phyloP scores from a whole-genome alignment of 2,329 filamentous ascomycete genomes.

The Daldinia eschscholtzii region DNA sequence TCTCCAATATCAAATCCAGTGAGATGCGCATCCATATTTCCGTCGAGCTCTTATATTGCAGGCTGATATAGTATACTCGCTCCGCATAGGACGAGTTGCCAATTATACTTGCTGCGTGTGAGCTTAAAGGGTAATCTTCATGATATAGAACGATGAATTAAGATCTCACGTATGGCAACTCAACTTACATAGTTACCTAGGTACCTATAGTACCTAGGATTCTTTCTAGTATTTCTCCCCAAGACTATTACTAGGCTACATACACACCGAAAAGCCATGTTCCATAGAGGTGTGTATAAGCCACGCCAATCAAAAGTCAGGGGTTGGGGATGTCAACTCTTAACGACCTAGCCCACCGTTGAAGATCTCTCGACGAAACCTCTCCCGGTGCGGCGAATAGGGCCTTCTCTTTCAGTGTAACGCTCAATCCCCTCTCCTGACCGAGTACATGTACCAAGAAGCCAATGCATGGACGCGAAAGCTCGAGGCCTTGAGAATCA shows the following conservation, averaged over 20 bases:
- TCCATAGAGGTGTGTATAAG: slow-evolving; percentile 34
- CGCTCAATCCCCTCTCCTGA: slow-evolving; percentile 33
- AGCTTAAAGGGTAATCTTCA: background rate
- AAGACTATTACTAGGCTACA: slow-evolving; percentile 16
- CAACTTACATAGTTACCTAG: background rate
- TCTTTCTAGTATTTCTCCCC: slow-evolving; percentile 8
- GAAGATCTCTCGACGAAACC: slow-evolving; percentile 36
- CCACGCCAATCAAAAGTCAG: slow-evolving; percentile 35
- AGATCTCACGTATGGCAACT: slow-evolving; percentile 6
- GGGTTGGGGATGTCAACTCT: slow-evolving; percentile 31
- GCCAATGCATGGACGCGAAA: slow-evolving; percentile 32
- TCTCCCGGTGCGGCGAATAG: slow-evolving; percentile 37
- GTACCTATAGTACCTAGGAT: slow-evolving; percentile 7
- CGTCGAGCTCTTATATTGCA: slow-evolving; percentile 3
- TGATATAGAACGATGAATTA: slow-evolving; percentile 12
- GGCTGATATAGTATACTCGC: background rate
- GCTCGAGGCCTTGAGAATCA: slow-evolving; percentile 31
- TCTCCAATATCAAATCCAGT: slow-evolving; percentile 28
- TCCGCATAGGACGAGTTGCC: background rate
- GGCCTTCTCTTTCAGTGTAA: slow-evolving; percentile 35
- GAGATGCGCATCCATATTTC: slow-evolving; percentile 18
- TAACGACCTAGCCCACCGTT: slow-evolving; percentile 35
- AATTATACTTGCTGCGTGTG: background rate
- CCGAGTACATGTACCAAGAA: slow-evolving; percentile 31
- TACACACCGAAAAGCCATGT: slow-evolving; percentile 30